phyloP scores from a whole-genome alignment of 2,329 filamentous ascomycete genomes.

The Orbilia oligospora region DNA sequence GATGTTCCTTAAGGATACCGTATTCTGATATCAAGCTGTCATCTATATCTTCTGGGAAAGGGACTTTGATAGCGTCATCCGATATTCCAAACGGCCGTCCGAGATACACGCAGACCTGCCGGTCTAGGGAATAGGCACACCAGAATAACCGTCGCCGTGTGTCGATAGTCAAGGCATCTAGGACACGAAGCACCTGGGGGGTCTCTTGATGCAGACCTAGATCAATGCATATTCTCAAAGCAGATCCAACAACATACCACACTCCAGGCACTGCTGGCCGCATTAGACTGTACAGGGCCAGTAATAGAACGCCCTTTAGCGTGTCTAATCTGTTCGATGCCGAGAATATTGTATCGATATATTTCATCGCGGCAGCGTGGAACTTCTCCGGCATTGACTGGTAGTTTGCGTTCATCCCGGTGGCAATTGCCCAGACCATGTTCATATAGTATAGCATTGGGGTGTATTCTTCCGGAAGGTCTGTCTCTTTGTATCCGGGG shows the following conservation, averaged over 20 bases:
- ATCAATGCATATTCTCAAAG: constrained; percentile 88
- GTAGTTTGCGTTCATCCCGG: constrained; percentile 75
- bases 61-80: constrained; percentile 93
- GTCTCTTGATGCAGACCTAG: constrained; percentile 90
- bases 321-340: constrained; percentile 85
- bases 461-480: constrained; percentile 69
- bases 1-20: constrained; percentile 77
- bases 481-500: constrained; percentile 74
- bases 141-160: constrained; percentile 91
- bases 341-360: constrained; percentile 84
- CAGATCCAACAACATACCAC: constrained; percentile 91
- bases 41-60: constrained; percentile 89
- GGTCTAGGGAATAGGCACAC: constrained; percentile 94
- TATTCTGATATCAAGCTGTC: constrained; percentile 86
- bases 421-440: constrained; percentile 96
- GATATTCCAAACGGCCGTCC: constrained; percentile 92
- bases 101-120: constrained; percentile 92
- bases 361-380: constrained; percentile 92
- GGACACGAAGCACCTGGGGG: constrained; percentile 69
- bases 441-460: constrained; percentile 89
- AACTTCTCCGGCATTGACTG: constrained; percentile 90
- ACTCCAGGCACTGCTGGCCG: constrained; percentile 92
- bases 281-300: constrained; percentile 91
- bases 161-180: constrained; percentile 79
- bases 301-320: constrained; percentile 88